Evolutionary conservation across 306 rosid genomes (phyloP).

Genomic region (Styphnolobium japonicum): DNA sequence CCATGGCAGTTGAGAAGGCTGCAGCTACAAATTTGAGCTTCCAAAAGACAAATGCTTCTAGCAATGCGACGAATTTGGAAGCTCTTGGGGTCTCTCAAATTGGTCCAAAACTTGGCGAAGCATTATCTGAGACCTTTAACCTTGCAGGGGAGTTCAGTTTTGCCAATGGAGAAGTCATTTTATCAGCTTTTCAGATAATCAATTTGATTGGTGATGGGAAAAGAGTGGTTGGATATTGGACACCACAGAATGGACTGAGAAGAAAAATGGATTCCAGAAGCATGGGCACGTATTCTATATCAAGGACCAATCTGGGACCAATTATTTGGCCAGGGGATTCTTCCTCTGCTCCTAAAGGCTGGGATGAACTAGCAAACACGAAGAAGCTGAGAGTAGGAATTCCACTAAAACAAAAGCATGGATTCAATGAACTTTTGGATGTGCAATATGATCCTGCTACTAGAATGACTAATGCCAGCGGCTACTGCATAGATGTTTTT

Average conservation of each 20-base stretch:
- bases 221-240: constrained; percentile 7
- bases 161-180: constrained; percentile 15
- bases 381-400: constrained; percentile 38
- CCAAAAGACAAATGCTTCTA: neutral
- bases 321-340: constrained; percentile 47
- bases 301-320: neutral
- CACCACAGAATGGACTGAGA: neutral
- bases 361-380: constrained; percentile 30
- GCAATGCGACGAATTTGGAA: constrained; percentile 17
- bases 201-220: constrained; percentile 30
- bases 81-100: constrained; percentile 20
- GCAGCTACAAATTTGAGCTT: neutral
- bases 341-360: constrained; percentile 29
- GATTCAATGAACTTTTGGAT: constrained; percentile 22
- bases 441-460: neutral
- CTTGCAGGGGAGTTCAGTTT: constrained; percentile 30
- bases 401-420: constrained; percentile 18
- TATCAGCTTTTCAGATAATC: constrained; percentile 17
- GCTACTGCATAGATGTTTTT: constrained; percentile 41
- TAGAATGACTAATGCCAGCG: neutral
- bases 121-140: constrained; percentile 11
- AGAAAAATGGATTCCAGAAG: neutral
- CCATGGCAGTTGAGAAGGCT: constrained; percentile 37
- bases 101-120: constrained; percentile 26
- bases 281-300: neutral